These are phyloP conservation scores for Salvia rosmarinus DNA, from an alignment of 257 asterid genomes.

Conservation along the genomic window DNA sequence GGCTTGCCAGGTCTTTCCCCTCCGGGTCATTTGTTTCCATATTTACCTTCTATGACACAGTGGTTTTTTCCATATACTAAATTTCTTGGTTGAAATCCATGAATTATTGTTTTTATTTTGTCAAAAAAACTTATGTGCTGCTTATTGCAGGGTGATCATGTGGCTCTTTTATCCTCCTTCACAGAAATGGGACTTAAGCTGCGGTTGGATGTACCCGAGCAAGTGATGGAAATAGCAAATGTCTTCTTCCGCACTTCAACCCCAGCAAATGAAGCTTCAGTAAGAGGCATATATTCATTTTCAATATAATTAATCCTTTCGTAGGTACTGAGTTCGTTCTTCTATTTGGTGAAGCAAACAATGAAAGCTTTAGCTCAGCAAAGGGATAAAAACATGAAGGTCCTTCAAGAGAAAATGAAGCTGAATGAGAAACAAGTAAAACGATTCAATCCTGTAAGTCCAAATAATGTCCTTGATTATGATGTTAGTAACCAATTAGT, in stretches of 20 bases:
- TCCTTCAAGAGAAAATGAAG: slow-evolving; percentile 83
- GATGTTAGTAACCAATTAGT: slow-evolving; percentile 22
- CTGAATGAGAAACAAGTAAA: slow-evolving; percentile 81
- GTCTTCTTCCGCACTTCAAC: slow-evolving; percentile 86
- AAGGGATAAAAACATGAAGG: slow-evolving; percentile 73
- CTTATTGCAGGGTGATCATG: slow-evolving; percentile 87
- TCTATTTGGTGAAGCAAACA: slow-evolving; percentile 61
- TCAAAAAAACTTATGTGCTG: slow-evolving; percentile 22
- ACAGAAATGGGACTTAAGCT: slow-evolving; percentile 94
- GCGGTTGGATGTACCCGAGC: slow-evolving; percentile 94
- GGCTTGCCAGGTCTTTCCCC: background rate
- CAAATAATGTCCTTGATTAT: slow-evolving; percentile 24
- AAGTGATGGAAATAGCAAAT: slow-evolving; percentile 85
- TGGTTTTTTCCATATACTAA: background rate
- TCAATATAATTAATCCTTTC: slow-evolving; percentile 6
- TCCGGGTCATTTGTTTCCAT: background rate
- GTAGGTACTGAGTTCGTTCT: slow-evolving; percentile 34
- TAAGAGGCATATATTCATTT: slow-evolving; percentile 44
- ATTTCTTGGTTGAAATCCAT: slow-evolving; percentile 16
- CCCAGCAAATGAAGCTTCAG: slow-evolving; percentile 84
- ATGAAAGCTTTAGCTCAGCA: slow-evolving; percentile 75
- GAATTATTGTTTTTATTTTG: slow-evolving; percentile 10
- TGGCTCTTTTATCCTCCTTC: slow-evolving; percentile 88
- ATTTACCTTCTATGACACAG: slow-evolving; percentile 1
- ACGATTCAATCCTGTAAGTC: slow-evolving; percentile 93